These are phyloP conservation scores for Amauroascus verrucosus DNA, from an alignment of 2,329 filamentous ascomycete genomes.

Conservation along the genomic window DNA sequence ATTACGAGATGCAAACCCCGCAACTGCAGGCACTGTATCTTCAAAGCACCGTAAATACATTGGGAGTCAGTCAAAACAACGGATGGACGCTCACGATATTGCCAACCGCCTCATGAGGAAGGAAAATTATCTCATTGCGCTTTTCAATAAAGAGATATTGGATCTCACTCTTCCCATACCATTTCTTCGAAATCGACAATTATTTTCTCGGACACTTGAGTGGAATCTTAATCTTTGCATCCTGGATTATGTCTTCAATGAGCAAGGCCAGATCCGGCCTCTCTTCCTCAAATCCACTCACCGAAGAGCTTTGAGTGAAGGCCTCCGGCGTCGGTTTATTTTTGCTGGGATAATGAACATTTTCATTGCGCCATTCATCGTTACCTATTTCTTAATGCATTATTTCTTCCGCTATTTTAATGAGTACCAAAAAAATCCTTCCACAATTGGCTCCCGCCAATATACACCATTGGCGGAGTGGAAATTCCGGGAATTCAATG, in stretches of 20 bases:
- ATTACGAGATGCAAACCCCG: conserved; percentile 74
- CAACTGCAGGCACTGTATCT: conserved; percentile 58
- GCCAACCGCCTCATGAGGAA: conserved; percentile 93
- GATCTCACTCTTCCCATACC: conserved; percentile 79
- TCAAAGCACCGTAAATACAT: conserved; percentile 52
- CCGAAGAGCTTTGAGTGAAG: conserved; percentile 65
- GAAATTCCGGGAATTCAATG: conserved; percentile 98
- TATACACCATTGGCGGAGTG: conserved; percentile 92
- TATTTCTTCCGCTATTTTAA: conserved; percentile 96
- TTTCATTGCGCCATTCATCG: conserved; percentile 72
- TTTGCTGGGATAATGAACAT: conserved; percentile 81
- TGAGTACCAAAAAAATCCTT: conserved; percentile 90
- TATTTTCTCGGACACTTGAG: conserved; percentile 81
- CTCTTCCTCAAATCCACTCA: conserved; percentile 77
- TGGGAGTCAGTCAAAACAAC: conserved; percentile 80
- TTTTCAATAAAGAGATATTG: conserved; percentile 94
- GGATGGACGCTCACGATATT: conserved; percentile 92
- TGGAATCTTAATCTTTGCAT: conserved; percentile 89
- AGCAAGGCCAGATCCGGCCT: conserved; percentile 74
- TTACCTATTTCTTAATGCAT: conserved; percentile 75
- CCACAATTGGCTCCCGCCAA: conserved; percentile 72
- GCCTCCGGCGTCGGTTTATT: conserved; percentile 64
- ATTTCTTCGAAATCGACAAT: conserved; percentile 64
- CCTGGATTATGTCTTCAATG: conserved; percentile 88
- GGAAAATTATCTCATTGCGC: conserved; percentile 91